phyloP scores from a whole-genome alignment of 768 basidiomycete species.

The Pleurotus pulmonarius region DNA sequence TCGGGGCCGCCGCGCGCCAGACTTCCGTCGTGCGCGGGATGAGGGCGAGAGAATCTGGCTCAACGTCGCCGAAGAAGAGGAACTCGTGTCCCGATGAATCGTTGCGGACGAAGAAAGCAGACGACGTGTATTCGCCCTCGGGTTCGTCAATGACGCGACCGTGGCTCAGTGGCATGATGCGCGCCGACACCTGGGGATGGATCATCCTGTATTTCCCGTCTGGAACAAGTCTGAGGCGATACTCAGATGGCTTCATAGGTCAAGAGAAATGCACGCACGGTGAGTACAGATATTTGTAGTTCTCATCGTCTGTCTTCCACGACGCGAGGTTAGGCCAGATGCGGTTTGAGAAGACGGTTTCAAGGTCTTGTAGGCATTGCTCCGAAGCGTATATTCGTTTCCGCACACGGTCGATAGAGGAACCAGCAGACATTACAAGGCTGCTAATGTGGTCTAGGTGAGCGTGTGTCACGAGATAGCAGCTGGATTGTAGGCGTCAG shows the following conservation, averaged over 20 bases:
- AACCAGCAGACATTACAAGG: slow-evolving; percentile 81
- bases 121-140: slow-evolving; percentile 60
- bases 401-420: slow-evolving; percentile 47
- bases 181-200: slow-evolving; percentile 54
- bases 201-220: slow-evolving; percentile 53
- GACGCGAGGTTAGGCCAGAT: slow-evolving; percentile 86
- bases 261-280: slow-evolving; percentile 40
- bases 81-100: slow-evolving; percentile 63
- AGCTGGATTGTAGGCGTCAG: slow-evolving; percentile 38
- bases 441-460: slow-evolving; percentile 90
- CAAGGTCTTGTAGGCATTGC: slow-evolving; percentile 63
- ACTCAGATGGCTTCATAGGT: slow-evolving; percentile 10
- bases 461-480: slow-evolving; percentile 83
- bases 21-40: slow-evolving; percentile 62
- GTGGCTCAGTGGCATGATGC: slow-evolving; percentile 68
- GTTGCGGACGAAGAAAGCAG: slow-evolving; percentile 84
- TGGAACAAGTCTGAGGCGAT: slow-evolving; percentile 37
- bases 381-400: slow-evolving; percentile 63
- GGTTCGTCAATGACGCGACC: slow-evolving; percentile 44
- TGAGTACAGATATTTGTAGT: slow-evolving; percentile 58
- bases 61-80: slow-evolving; percentile 93
- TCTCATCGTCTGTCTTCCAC: slow-evolving; percentile 60
- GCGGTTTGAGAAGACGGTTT: slow-evolving; percentile 70
- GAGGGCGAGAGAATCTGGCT: slow-evolving; percentile 70
- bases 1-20: slow-evolving; percentile 80